Base-by-base conservation (phyloP, 2,329 filamentous ascomycete genomes). In the Incumbomyces delicatus region DNA sequence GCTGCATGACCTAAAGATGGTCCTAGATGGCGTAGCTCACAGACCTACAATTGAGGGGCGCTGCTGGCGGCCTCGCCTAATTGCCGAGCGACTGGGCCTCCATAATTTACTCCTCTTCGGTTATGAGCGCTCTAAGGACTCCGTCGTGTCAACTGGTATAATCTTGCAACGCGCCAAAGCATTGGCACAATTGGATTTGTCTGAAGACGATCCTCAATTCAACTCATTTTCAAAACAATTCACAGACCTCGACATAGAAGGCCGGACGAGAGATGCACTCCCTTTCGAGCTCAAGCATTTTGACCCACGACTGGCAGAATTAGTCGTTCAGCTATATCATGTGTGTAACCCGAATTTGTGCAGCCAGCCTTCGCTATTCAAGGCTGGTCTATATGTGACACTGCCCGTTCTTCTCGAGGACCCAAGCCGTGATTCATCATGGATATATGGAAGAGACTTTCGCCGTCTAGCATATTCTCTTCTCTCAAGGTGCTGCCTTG, bases 331-430 rank as follows among this genome's bases (percentile, higher is more conserved):
- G 52, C 51, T 60, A 37, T 44, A 57, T 5, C 18, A 38, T 11
- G 14, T 13, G 17, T 7, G 14, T 12, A 4, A 35, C 33, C 16
- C 33, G 20, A 6, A 41, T 8, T 7, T 42, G 5, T n/a, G 10
- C 13, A 2, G 4, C 20, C 16, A n/a, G 13, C 53, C 55, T 38
- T 13, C 8, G 14, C 32, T 54, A 4, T 34, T 44, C 14, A 47
- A 47, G 2, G 51, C 61, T 2, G 48, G 53, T 1, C 57, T 64
- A 11, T 63, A 72, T 34, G 71, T 86, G 11, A 89, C 83, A 59
- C 69, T 88, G 1, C 80, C 82, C 0, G 70, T 81, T 17, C 61
- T 87, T 0, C 64, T 80, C 8, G 79, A 83, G 52, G 73, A 71
- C 47, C 72, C 73, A 14, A 58, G 61, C n/a, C 70, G 72, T 27